Evolutionary conservation across 2,329 filamentous ascomycete genomes (phyloP).

Genomic region (Arthrobotrys megalospora): DNA sequence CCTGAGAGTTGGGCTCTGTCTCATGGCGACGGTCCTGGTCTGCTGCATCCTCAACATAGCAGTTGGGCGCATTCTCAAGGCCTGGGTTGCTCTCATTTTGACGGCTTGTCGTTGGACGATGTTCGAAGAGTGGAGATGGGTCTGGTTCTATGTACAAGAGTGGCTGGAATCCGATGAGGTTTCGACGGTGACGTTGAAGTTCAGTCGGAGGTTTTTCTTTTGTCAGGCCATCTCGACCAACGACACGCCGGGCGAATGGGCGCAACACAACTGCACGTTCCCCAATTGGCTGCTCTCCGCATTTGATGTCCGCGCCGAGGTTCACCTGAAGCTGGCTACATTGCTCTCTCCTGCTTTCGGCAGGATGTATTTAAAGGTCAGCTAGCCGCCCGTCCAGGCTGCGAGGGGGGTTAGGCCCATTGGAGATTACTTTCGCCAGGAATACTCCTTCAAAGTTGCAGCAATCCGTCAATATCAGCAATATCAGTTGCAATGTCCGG

Average conservation of each 20-base stretch:
- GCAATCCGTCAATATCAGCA: constrained; percentile 11
- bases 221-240: constrained; percentile 57
- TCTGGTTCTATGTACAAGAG: constrained; percentile 33
- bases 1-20: constrained; percentile 59
- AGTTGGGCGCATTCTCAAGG: constrained; percentile 53
- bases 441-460: background rate
- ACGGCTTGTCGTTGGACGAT: background rate
- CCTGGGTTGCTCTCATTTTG: constrained; percentile 52
- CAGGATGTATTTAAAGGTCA: constrained; percentile 31
- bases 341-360: constrained; percentile 6
- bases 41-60: constrained; percentile 57
- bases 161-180: constrained; percentile 28
- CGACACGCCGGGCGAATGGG: constrained; percentile 48
- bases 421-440: background rate
- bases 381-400: constrained; percentile 3
- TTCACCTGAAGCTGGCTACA: constrained; percentile 13
- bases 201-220: constrained; percentile 57
- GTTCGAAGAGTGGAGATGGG: constrained; percentile 51
- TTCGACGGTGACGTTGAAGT: constrained; percentile 39
- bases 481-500: constrained; percentile 73
- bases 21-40: constrained; percentile 43
- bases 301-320: constrained; percentile 52
- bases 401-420: constrained; percentile 3
- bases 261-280: constrained; percentile 43
- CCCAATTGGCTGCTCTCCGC: constrained; percentile 37